Percentiles rank a stretch among this genome's conserved stretches.
phyloP scores from a whole-genome alignment of 176 grass and related monocot genomes.

The Aegilops bicornis region DNA sequence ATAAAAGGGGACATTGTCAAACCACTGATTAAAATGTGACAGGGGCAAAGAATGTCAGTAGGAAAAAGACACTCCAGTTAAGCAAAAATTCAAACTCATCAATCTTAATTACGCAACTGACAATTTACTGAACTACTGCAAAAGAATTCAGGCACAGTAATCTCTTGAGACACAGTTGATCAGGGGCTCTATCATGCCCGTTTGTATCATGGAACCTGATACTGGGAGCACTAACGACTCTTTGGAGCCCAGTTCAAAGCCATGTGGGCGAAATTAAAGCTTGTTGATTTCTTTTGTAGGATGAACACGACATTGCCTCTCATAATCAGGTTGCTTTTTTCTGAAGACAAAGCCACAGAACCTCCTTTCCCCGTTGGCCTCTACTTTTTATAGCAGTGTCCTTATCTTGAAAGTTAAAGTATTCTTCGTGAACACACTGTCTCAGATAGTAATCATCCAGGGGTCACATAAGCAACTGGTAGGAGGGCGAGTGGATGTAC shows the following conservation, averaged over 20 bases:
- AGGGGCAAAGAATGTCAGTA: background rate
- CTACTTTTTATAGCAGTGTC: background rate
- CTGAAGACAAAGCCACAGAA: background rate
- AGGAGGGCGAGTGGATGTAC: background rate
- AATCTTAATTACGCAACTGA: slow-evolving; percentile 7
- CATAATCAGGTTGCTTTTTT: background rate
- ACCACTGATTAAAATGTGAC: background rate
- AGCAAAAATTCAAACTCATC: background rate
- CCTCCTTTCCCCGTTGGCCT: background rate
- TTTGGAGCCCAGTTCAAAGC: background rate
- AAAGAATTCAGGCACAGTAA: slow-evolving; percentile 4
- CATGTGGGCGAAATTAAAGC: background rate
- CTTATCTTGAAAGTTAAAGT: slow-evolving; percentile 17
- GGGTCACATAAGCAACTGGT: background rate
- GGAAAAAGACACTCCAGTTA: background rate
- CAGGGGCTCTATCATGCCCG: slow-evolving; percentile 1
- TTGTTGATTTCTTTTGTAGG: background rate
- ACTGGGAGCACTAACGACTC: background rate
- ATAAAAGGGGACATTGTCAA: slow-evolving; percentile 15
- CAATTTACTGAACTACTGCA: background rate
- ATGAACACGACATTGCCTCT: background rate
- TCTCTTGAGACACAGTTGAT: background rate
- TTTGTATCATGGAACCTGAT: background rate
- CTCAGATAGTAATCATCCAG: background rate
- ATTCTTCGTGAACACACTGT: background rate